These are phyloP conservation scores for Cyclotella choctawhatcheeana DNA, from an alignment of 108 stramenopile genomes.

Conservation along the genomic window DNA sequence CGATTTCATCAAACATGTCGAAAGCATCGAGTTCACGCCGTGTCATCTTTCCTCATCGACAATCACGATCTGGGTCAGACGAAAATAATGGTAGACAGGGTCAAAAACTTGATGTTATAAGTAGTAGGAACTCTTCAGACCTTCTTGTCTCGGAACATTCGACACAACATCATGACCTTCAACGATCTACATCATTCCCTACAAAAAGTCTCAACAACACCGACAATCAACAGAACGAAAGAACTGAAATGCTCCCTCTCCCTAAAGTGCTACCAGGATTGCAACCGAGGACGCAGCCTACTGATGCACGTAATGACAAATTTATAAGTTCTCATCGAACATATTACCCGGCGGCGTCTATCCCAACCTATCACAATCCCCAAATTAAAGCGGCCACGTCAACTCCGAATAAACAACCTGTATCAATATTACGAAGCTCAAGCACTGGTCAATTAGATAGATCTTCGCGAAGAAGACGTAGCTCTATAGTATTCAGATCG, in stretches of 20 bases:
- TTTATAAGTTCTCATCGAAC: conserved; percentile 10
- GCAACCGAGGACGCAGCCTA: not conserved
- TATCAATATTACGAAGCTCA: conserved; percentile 20
- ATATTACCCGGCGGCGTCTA: conserved; percentile 30
- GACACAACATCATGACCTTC: too few species aligned
- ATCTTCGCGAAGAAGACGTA: not conserved
- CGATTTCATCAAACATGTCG: too few species aligned
- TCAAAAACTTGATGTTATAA: too few species aligned
- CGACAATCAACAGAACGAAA: too few species aligned
- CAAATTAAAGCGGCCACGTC: not conserved
- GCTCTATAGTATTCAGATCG: not conserved
- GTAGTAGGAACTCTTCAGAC: too few species aligned
- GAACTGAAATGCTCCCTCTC: not conserved
- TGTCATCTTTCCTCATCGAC: too few species aligned
- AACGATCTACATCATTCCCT: too few species aligned
- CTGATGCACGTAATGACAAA: not conserved
- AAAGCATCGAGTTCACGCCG: too few species aligned
- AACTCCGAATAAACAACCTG: conserved; percentile 1
- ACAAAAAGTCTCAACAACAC: too few species aligned
- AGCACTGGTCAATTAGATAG: not conserved
- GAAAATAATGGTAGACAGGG: too few species aligned
- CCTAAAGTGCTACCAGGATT: conserved; percentile 8
- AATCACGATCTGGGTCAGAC: too few species aligned
- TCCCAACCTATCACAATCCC: conserved; percentile 25
- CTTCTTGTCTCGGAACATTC: too few species aligned